phyloP scores from a whole-genome alignment of 768 basidiomycete genomes.

The Russula olivacea region DNA sequence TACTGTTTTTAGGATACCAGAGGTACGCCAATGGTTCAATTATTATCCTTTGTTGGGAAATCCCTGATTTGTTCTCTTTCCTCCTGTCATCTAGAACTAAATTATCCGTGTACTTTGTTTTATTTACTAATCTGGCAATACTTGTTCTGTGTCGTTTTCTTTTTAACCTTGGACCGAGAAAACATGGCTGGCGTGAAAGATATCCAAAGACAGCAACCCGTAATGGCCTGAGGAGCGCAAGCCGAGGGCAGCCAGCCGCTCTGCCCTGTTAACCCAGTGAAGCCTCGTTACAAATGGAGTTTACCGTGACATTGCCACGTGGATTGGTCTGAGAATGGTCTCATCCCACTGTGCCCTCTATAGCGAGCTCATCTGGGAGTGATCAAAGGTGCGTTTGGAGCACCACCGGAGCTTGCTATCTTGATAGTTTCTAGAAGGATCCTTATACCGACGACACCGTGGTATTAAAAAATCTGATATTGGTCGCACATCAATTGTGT shows the following conservation, averaged over 20 bases:
- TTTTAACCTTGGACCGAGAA: not conserved
- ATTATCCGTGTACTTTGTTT: slow-evolving; percentile 3
- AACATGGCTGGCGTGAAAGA: not conserved
- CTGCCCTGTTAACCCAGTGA: not conserved
- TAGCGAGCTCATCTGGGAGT: too few relatives aligned
- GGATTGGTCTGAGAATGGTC: too few relatives aligned
- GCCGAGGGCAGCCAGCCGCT: not conserved
- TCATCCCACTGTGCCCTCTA: too few relatives aligned
- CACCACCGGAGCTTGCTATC: too few relatives aligned
- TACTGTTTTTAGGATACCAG: slow-evolving; percentile 85
- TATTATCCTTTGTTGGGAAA: not conserved
- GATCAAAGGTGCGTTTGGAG: too few relatives aligned
- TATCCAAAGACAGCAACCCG: not conserved
- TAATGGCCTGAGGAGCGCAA: not conserved
- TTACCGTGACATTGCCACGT: too few relatives aligned
- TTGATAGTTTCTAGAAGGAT: too few relatives aligned
- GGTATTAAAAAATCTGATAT: too few relatives aligned
- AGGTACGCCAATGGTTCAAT: slow-evolving; percentile 40
- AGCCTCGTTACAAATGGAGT: too few relatives aligned
- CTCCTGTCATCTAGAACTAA: slow-evolving; percentile 13
- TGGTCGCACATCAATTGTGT: too few relatives aligned
- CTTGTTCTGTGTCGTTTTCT: slow-evolving; percentile 11
- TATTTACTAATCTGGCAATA: slow-evolving; percentile 9
- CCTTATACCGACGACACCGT: too few relatives aligned
- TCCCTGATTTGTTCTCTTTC: not conserved